Evolutionary conservation across 495 filamentous ascomycete genomes (phyloP), one percentile per base, ranked within the genome.

Genomic region (Daldinia vernicosa): DNA sequence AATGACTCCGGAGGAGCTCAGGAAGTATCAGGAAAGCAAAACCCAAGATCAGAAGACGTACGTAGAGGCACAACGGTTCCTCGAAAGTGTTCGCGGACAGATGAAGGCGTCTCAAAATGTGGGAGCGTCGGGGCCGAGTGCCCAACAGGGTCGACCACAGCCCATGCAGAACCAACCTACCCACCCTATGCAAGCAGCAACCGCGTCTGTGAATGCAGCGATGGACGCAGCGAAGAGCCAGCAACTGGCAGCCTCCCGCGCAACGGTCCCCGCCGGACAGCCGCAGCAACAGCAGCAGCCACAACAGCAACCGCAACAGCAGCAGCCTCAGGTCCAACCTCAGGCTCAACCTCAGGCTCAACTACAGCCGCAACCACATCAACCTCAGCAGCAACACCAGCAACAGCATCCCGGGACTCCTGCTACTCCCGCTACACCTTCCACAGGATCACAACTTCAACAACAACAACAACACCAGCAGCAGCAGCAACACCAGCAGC

Each of bases 191-290:
- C 71, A 75, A 19, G 69, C 69, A 33, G 72, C 74, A 6, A 63
- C 76, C 5, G 67, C 77, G 11, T 71, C 75, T 54, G 69, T 86
- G 27, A 84, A 81, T 71, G 83, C 83, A 8, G 85, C 84, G 26
- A 81, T 86, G 68, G 84, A 86, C 63, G 82, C 82, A 8, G 85
- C 84, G 45, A 84, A 84, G 75, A 85, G 81, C 28, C 82, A 85
- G 55, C 84, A 86, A 63, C 57, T 84, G 60, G 76, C 76, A 39
- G 76, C 66, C 3, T 78, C 67, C 60, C 79, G 78, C 22, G 65
- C 72, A 63, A 35, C 76, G 5, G 77, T 71, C 1, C 55, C 71
- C 22, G 26, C 62, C 1, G 73, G 67, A 8, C 72, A 74, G 15
- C 28, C 64, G 35, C 80, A 73, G 27, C 75, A 55, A 58, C 43